Evolutionary conservation across 2,329 filamentous ascomycete species (phyloP), one percentile per base, ranked within the genome.

Genomic region (Septoria petroselini): DNA sequence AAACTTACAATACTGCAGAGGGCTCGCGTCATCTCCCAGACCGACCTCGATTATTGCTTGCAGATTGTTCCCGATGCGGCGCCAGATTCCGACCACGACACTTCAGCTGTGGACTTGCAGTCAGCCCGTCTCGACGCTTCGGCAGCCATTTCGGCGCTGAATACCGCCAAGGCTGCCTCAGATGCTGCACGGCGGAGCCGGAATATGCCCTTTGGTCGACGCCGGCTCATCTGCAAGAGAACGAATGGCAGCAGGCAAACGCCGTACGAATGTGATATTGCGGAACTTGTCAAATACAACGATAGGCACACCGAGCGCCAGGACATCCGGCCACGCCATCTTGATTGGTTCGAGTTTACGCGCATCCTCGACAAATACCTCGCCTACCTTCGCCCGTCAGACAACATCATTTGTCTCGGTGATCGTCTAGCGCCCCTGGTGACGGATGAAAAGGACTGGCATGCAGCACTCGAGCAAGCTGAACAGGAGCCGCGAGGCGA

Each of bases 1-100:
- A 73, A 72, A 49, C 40, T 69, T 8, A 50, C 59, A 7, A 63
- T 70, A 30, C 55, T 72, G 2, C 38, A 49, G 15, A 48, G 27
- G 21, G 31, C 27, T 15, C 18, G 33, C n/a, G 42, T 58, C 29
- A 48, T 60, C 12, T 38, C 41, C 11, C 14, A 41, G 4, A 39
- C 38, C 9, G 50, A 55, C 15, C 41, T 55, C 1, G 34, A 40
- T n/a, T 60, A 58, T 30, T 60, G 58, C 29, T 34, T 52, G 34
- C 19, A 27, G 7, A 19, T 41, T 56, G 4, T 42, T 47, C 21
- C 44, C 3, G 27, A 29, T 7, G 21, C 34, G n/a, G 34, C 21
- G 12, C 9, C 7, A n/a, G 34, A 9, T 6, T n/a, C n/a, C n/a
- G n/a, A n/a, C n/a, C n/a, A n/a, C n/a, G n/a, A n/a, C n/a, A n/a